Evolutionary conservation across 257 asterid genomes (phyloP), one percentile per base, ranked within the genome.

Genomic region (Hygrophila difformis): DNA sequence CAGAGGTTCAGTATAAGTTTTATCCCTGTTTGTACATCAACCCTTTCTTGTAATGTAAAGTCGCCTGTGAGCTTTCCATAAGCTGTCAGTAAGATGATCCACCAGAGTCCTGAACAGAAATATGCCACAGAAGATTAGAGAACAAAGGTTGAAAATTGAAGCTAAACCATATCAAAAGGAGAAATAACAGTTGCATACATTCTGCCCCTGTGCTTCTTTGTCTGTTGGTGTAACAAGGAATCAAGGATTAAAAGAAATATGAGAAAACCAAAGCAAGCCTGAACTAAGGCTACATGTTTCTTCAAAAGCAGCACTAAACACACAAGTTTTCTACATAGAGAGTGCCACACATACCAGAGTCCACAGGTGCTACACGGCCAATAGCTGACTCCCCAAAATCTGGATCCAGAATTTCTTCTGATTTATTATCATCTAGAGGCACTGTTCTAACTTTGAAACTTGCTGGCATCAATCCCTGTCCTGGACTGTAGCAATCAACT

Each of bases 281-380:
- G 4, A 26, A 26, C 31, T 21, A 44, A 44, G 38, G 13, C 15
- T 5, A 35, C 12, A 35, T 9, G 35, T 44, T 12, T 13, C 21
- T 23, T 21, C 19, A 34, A 22, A 19, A 15, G 6, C 13, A 46
- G 26, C 5, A 10, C 6, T 10, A 24, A 33, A 3, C 8, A 33
- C 12, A 1, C 8, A 4, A 13, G 12, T 18, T 33, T 48, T 15
- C 5, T 18, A 13, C 8, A 22, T 10, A 33, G 12, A 24, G 39
- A 5, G 33, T 44, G 12, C 35, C 45, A 26, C 4, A 56, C 56
- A 40, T 67, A 84, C 97, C 97, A 40, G 97, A 88, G 60, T 88
- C 97, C 49, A 88, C 97, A 52, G 97, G 97, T 10, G 97, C 97
- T 51, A 88, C 97, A 44, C 95, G 94, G 55, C 97, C 97, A 61